phyloP scores from a whole-genome alignment of 139 green algal species.

The Pycnococcus provasolii region DNA sequence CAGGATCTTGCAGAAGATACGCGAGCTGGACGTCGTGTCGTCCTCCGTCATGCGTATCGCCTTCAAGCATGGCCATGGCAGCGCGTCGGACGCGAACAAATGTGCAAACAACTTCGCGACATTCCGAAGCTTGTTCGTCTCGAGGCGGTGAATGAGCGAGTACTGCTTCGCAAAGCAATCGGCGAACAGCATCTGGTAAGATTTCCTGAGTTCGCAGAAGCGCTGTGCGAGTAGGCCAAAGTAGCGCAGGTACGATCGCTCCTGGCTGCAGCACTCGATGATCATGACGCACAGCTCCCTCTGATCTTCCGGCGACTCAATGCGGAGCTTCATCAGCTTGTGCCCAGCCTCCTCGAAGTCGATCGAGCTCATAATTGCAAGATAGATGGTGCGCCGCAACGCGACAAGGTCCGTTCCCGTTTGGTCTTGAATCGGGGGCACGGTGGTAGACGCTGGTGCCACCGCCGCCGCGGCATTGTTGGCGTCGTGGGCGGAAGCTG shows the following conservation, averaged over 20 bases:
- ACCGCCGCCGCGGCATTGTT: not conserved
- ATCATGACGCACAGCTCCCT: constrained; percentile 87
- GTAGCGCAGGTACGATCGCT: constrained; percentile 81
- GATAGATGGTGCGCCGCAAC: constrained; percentile 95
- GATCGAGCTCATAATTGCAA: constrained; percentile 94
- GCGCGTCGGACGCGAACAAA: constrained; percentile 72
- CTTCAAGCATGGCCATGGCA: constrained; percentile 75
- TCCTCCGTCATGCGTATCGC: constrained; percentile 89
- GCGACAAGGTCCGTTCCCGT: constrained; percentile 60
- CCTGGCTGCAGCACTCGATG: constrained; percentile 89
- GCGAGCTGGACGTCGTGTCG: constrained; percentile 87
- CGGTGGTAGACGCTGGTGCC: not conserved
- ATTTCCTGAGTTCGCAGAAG: constrained; percentile 53
- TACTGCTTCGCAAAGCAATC: constrained; percentile 90
- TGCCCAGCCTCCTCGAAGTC: constrained; percentile 99
- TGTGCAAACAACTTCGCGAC: constrained; percentile 90
- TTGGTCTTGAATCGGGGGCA: constrained; percentile 12
- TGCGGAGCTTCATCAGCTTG: constrained; percentile 94
- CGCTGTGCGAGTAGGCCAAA: constrained; percentile 87
- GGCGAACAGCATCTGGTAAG: constrained; percentile 71
- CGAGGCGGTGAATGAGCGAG: constrained; percentile 84
- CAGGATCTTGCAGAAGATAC: constrained; percentile 99
- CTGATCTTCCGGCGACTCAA: constrained; percentile 48
- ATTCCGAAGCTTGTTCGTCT: constrained; percentile 99
- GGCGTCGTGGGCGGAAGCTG: not conserved